Conservation (phyloP, 768 basidiomycete genomes). For the Jaapia argillacea region DNA sequence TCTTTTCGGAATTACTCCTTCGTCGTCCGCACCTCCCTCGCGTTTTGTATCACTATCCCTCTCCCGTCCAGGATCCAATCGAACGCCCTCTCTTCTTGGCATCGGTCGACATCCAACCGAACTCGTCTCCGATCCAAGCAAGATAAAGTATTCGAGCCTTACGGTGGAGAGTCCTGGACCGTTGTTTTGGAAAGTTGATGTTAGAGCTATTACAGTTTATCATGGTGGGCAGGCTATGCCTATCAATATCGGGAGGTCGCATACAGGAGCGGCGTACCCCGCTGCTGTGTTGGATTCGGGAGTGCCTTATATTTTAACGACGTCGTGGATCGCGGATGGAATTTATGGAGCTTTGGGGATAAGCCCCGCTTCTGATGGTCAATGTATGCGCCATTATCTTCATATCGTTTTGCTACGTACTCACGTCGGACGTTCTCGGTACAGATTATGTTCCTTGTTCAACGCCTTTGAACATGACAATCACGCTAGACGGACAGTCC, state of each 20-base stretch:
- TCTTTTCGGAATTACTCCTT: constrained; percentile 57
- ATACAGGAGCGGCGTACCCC: constrained; percentile 33
- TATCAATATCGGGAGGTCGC: constrained; percentile 30
- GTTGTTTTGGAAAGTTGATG: constrained; percentile 53
- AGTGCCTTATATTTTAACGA: constrained; percentile 55
- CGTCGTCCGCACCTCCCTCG: constrained; percentile 37
- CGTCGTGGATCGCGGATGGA: constrained; percentile 51
- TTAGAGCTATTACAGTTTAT: constrained; percentile 54
- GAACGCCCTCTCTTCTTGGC: constrained; percentile 49
- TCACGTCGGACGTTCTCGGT: background rate
- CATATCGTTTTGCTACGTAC: too few species aligned
- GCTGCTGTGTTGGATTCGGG: constrained; percentile 70
- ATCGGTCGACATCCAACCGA: constrained; percentile 56
- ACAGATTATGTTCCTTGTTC: constrained; percentile 69
- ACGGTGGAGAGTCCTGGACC: constrained; percentile 28
- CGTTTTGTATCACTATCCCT: constrained; percentile 64
- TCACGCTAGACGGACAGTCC: constrained; percentile 49
- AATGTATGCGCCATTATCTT: constrained; percentile 36
- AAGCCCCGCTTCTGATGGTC: constrained; percentile 44
- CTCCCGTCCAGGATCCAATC: constrained; percentile 51
- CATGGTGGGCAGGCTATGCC: constrained; percentile 30
- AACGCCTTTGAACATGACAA: constrained; percentile 60
- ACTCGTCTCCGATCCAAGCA: constrained; percentile 41
- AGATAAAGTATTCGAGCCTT: constrained; percentile 39
- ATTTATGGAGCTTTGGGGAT: constrained; percentile 72